A percentile compares a stretch with the other conserved stretches of the same genome.
These are phyloP conservation scores for Pyronema domesticum DNA, from an alignment of 495 filamentous ascomycete species.

Conservation along the genomic window DNA sequence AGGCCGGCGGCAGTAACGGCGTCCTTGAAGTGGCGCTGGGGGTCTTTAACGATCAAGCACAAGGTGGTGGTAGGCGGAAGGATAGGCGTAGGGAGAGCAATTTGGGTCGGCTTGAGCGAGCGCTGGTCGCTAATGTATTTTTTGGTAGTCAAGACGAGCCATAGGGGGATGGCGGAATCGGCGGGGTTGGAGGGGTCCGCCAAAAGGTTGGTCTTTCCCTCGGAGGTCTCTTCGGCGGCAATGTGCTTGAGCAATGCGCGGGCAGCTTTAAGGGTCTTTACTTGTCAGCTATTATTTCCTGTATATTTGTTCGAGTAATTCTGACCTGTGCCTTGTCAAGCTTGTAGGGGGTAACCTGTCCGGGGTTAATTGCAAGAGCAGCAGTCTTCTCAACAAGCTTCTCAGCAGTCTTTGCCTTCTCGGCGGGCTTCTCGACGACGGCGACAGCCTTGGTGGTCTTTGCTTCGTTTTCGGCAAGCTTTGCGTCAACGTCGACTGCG, in stretches of 20 bases:
- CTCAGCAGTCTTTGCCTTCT: background rate
- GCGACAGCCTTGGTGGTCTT: background rate
- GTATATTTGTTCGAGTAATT: background rate
- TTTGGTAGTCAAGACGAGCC: slow-evolving; percentile 78
- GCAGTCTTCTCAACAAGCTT: slow-evolving; percentile 1
- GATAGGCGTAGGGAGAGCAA: slow-evolving; percentile 50
- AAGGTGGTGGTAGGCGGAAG: slow-evolving; percentile 46
- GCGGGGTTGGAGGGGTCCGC: slow-evolving; percentile 43
- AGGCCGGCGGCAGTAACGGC: slow-evolving; percentile 63
- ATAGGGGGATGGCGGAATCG: slow-evolving; percentile 38
- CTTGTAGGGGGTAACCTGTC: slow-evolving; percentile 40
- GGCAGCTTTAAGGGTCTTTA: slow-evolving; percentile 44
- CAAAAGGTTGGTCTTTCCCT: slow-evolving; percentile 56
- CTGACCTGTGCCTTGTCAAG: slow-evolving; percentile 46
- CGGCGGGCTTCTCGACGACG: background rate
- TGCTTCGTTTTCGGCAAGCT: background rate
- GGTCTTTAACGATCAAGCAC: slow-evolving; percentile 71
- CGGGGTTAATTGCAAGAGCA: background rate
- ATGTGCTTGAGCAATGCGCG: slow-evolving; percentile 67
- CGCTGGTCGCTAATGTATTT: slow-evolving; percentile 61
- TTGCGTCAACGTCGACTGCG: background rate
- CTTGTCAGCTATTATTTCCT: slow-evolving; percentile 7
- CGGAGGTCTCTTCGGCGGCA: slow-evolving; percentile 35
- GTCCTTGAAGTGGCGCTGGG: slow-evolving; percentile 81
- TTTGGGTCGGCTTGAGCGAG: slow-evolving; percentile 60